Percentiles rank a stretch among this genome's conserved stretches.
Evolutionary conservation across 2,329 filamentous ascomycete genomes (phyloP).

Genomic region (Ceratocystis huliohia): DNA sequence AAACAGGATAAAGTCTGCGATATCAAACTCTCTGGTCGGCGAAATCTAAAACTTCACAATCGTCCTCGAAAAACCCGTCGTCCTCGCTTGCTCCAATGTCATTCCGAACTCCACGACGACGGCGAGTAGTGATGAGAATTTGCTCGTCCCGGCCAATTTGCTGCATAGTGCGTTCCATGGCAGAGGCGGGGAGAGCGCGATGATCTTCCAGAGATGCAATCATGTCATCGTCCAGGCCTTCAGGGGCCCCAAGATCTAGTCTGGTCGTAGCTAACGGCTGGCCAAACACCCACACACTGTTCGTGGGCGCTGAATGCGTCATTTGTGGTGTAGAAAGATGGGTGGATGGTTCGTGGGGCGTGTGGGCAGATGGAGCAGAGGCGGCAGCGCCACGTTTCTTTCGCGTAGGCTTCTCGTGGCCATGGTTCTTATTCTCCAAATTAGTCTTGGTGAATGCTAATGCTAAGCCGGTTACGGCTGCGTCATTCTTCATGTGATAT

Average conservation of each 20-base stretch:
- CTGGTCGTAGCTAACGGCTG: conserved; percentile 39
- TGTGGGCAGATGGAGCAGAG: too few relatives aligned
- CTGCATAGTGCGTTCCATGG: conserved; percentile 50
- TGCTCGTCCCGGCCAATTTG: conserved; percentile 54
- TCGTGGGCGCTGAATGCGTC: not conserved
- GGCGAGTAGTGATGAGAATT: conserved; percentile 69
- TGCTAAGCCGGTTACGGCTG: not conserved
- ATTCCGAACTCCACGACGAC: conserved; percentile 44
- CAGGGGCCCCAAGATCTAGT: conserved; percentile 40
- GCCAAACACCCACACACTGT: conserved; percentile 46
- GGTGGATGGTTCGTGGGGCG: not conserved
- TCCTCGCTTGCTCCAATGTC: conserved; percentile 30
- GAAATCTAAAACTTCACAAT: conserved; percentile 84
- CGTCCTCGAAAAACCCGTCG: conserved; percentile 80
- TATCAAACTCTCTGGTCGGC: conserved; percentile 45
- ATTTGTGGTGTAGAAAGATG: not conserved
- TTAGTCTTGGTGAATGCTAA: conserved; percentile 27
- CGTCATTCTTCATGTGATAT: conserved; percentile 30
- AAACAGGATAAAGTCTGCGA: not conserved
- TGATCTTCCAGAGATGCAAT: conserved; percentile 40
- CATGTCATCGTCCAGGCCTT: conserved; percentile 40
- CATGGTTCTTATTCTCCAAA: conserved; percentile 34
- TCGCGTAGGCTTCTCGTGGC: conserved; percentile 29
- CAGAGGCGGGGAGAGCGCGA: conserved; percentile 47
- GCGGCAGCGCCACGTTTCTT: conserved; percentile 19